Conservation (phyloP, 352 stramenopile genomes). For the Phytophthora ramorum region DNA sequence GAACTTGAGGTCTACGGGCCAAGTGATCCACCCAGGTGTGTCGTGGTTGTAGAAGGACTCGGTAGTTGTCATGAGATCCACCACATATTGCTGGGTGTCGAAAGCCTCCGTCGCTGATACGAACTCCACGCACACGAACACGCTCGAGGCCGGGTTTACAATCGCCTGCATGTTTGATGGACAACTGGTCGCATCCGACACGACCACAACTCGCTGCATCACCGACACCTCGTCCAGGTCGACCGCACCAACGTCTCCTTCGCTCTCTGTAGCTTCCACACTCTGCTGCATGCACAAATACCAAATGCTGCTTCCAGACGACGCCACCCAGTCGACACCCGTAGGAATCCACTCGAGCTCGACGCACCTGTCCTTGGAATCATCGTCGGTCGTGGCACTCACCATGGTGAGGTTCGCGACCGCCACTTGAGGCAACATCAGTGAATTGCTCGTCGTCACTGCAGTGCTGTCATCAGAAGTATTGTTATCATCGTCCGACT, state of each 20-base stretch:
- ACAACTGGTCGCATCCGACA: constrained; percentile 22
- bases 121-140: constrained; percentile 44
- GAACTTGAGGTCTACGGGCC: constrained; percentile 37
- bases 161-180: constrained; percentile 34
- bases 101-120: constrained; percentile 23
- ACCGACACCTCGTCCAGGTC: constrained; percentile 28
- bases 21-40: constrained; percentile 47
- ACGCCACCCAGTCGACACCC: constrained; percentile 39
- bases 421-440: constrained; percentile 24
- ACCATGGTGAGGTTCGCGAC: constrained; percentile 33
- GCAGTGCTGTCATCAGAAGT: constrained; percentile 1
- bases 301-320: constrained; percentile 31
- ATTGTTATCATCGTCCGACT: constrained; percentile 22
- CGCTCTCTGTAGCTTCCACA: constrained; percentile 11
- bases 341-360: constrained; percentile 37
- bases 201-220: constrained; percentile 31
- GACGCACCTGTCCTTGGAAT: constrained; percentile 33
- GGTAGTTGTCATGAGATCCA: constrained; percentile 50
- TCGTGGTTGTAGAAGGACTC: constrained; percentile 61
- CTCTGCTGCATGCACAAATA: constrained; percentile 42
- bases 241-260: constrained; percentile 25
- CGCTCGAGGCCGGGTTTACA: constrained; percentile 24
- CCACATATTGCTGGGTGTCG: constrained; percentile 45
- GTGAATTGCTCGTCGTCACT: constrained; percentile 10
- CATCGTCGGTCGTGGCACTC: constrained; percentile 21